Conservation (phyloP, 2,329 filamentous ascomycete genomes). For the Pseudodiploospora longispora region DNA sequence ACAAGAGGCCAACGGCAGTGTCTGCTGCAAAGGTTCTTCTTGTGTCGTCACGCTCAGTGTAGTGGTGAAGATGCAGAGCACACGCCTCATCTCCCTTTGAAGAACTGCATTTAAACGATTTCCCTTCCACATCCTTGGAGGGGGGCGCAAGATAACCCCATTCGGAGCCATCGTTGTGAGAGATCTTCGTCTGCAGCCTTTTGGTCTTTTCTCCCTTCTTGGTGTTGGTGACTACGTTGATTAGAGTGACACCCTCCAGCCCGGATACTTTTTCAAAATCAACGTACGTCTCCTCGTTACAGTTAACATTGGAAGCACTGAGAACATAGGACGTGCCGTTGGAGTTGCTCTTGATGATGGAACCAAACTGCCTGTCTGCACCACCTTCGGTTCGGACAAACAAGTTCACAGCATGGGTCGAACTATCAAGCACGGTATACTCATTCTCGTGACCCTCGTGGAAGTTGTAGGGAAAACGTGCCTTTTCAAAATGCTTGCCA, state of each 20-base stretch:
- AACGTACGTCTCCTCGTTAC: conserved; percentile 67
- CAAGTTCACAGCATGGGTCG: conserved; percentile 87
- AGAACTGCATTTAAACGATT: conserved; percentile 60
- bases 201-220: conserved; percentile 71
- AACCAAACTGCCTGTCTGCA: conserved; percentile 63
- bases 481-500: conserved; percentile 71
- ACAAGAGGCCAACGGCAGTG: conserved; percentile 82
- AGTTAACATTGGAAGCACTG: conserved; percentile 73
- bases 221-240: conserved; percentile 75
- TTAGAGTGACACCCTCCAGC: conserved; percentile 80
- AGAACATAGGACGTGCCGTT: conserved; percentile 94
- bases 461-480: conserved; percentile 81
- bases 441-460: conserved; percentile 67
- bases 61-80: conserved; percentile 87
- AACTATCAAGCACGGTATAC: conserved; percentile 92
- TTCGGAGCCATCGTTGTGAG: conserved; percentile 88
- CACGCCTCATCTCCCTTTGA: conserved; percentile 57
- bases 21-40: conserved; percentile 80
- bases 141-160: conserved; percentile 77
- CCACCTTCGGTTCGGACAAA: conserved; percentile 74
- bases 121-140: conserved; percentile 58
- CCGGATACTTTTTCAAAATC: conserved; percentile 96
- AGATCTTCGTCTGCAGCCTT: conserved; percentile 82
- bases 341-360: conserved; percentile 95
- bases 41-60: conserved; percentile 80